Conservation (phyloP, 2,329 filamentous ascomycete genomes). For the Verticillium albo-atrum region DNA sequence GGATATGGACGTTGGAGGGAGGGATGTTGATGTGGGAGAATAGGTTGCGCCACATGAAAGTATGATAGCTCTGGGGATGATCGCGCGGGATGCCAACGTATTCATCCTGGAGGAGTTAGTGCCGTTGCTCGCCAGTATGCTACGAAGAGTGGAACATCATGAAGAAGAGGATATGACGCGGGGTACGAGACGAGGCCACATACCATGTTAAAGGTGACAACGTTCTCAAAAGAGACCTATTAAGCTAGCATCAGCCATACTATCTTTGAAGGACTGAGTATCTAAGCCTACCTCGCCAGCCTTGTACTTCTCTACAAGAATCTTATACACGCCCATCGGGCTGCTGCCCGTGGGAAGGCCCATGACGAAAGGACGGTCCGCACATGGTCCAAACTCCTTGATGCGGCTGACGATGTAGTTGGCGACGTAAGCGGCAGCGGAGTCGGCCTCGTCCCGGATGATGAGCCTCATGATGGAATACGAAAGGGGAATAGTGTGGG, state of each 20-base stretch:
- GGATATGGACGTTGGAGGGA: slow-evolving; percentile 78
- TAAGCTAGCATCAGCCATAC: slow-evolving; percentile 12
- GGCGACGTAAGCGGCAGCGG: slow-evolving; percentile 71
- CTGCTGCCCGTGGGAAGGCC: slow-evolving; percentile 81
- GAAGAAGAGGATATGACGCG: background rate
- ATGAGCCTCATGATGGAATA: slow-evolving; percentile 68
- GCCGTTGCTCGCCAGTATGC: slow-evolving; percentile 9
- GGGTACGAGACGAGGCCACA: slow-evolving; percentile 10
- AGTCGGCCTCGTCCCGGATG: slow-evolving; percentile 66
- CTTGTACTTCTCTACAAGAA: slow-evolving; percentile 68
- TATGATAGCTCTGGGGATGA: slow-evolving; percentile 83
- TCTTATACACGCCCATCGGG: slow-evolving; percentile 72
- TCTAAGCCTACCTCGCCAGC: slow-evolving; percentile 47
- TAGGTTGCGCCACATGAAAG: slow-evolving; percentile 91
- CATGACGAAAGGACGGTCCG: slow-evolving; percentile 72
- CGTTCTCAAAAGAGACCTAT: slow-evolving; percentile 79
- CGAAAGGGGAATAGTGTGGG: slow-evolving; percentile 14
- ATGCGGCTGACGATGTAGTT: slow-evolving; percentile 82
- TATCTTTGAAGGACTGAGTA: too few species aligned
- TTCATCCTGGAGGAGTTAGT: slow-evolving; percentile 57
- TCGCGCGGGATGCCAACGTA: slow-evolving; percentile 80
- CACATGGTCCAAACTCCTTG: slow-evolving; percentile 68
- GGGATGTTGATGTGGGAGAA: slow-evolving; percentile 81
- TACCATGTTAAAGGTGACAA: slow-evolving; percentile 91
- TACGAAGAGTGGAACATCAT: background rate